Conservation (phyloP, 495 filamentous ascomycete genomes). For the Penicillium longicatenatum region DNA sequence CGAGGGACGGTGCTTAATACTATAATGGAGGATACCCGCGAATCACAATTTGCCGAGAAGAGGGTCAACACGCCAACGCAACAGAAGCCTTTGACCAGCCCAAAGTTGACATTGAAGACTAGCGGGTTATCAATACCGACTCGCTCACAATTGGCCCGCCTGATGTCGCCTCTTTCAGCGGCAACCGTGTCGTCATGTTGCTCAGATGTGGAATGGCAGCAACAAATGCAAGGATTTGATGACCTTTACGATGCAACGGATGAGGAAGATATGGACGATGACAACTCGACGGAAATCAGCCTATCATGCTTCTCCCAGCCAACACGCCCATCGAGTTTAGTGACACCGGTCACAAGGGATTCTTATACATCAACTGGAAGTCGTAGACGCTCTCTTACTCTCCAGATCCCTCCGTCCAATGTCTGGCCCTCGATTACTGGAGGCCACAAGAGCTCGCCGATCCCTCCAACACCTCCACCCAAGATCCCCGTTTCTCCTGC, state of each 20-base stretch:
- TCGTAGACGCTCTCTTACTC: constrained; percentile 60
- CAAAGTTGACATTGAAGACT: constrained; percentile 43
- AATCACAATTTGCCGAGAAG: constrained; percentile 31
- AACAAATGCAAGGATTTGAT: constrained; percentile 63
- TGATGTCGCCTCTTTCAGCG: constrained; percentile 41
- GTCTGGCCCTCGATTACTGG: constrained; percentile 59
- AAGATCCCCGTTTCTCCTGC: constrained; percentile 78
- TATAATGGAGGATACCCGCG: constrained; percentile 72
- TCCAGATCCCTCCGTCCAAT: constrained; percentile 71
- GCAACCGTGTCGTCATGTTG: constrained; percentile 41
- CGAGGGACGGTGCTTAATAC: constrained; percentile 76
- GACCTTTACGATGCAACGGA: constrained; percentile 84
- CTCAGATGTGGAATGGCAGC: constrained; percentile 49
- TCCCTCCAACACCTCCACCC: constrained; percentile 74
- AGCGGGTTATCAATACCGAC: constrained; percentile 34
- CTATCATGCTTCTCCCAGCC: constrained; percentile 43
- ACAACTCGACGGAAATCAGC: constrained; percentile 44
- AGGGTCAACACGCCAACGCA: constrained; percentile 10
- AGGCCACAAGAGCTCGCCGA: constrained; percentile 59
- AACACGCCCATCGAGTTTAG: constrained; percentile 43
- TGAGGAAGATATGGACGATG: constrained; percentile 52
- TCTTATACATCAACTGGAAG: constrained; percentile 43
- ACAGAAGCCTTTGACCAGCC: constrained; percentile 25
- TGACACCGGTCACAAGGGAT: constrained; percentile 40
- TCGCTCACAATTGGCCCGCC: constrained; percentile 29